Evolutionary conservation across 192 early-diverging fungal species (phyloP).

Genomic region (Backusella australiensis): DNA sequence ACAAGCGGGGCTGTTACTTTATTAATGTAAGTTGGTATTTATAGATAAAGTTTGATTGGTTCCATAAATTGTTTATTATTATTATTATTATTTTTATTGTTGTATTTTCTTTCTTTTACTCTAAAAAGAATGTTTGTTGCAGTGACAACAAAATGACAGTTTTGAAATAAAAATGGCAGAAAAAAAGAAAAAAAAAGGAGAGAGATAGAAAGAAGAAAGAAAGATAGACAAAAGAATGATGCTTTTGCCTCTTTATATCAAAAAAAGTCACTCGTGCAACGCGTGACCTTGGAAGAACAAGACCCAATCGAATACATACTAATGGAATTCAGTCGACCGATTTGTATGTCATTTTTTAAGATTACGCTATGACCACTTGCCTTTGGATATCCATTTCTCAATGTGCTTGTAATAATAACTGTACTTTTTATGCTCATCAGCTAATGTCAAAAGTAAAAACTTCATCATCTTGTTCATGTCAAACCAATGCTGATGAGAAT

Average conservation of each 20-base stretch:
- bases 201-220: constrained; percentile 1
- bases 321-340: not conserved
- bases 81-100: not conserved
- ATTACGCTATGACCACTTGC: constrained; percentile 17
- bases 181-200: constrained; percentile 1
- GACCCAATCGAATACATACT: not conserved
- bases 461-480: not conserved
- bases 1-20: constrained; percentile 10
- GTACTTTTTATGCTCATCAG: too few species aligned
- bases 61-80: not conserved
- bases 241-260: not conserved
- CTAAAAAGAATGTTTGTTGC: not conserved
- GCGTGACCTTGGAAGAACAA: constrained; percentile 6
- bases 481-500: not conserved
- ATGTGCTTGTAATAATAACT: not conserved
- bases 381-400: not conserved
- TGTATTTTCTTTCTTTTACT: not conserved
- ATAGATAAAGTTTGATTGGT: not conserved
- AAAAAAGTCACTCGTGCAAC: constrained; percentile 19
- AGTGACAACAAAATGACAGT: constrained; percentile 1
- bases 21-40: not conserved
- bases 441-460: too few species aligned
- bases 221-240: not conserved
- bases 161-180: not conserved
- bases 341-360: constrained; percentile 6